Evolutionary conservation across 179 eudicot species (phyloP), one percentile per base, ranked within the genome.

Genomic region (Sideroxylon spinosum): DNA sequence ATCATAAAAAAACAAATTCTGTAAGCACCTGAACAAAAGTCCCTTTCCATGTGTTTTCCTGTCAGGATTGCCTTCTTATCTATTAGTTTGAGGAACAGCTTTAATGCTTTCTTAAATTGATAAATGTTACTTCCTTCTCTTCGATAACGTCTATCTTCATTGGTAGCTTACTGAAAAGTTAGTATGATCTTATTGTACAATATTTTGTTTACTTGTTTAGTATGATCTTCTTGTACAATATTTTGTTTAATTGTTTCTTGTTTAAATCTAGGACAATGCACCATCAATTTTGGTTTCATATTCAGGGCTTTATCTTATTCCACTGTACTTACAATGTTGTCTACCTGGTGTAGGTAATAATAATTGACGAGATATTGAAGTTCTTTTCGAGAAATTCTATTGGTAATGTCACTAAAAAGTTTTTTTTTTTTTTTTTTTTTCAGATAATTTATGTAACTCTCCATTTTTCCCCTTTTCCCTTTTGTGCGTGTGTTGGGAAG

Each of bases 311-410:
- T 22, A 16, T 10, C 46, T 59, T 28, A 53, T 44, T 57, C 8
- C 25, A 26, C 20, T 1, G 50, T 68, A 14, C 71, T 72, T 49
- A n/a, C 22, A 4, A 20, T 75, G 14, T 48, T 25, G 48, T 60
- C 76, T 56, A 53, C 75, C 28, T 76, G 44, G 20, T 82, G 82
- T 79, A 96, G 99, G 99, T 96, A 48, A 94, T 94, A 76, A 75
- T 96, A 28, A 96, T 96, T 71, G 99, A 96, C 62, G 99, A 96
- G 89, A 79, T 96, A 72, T 83, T 96, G 86, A 96, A 96, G 86
- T 94, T 88, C 91, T 86, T 96, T 81, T 96, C 98, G 26, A 86
- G 99, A 81, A 89, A 83, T 55, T 84, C 86, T 44, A 78, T 80
- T 81, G 97, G 98, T 96, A 88, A 86, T 25, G 29, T 68, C 73